Evolutionary conservation across 495 filamentous ascomycete genomes (phyloP), one percentile per base, ranked within the genome.

Genomic region (Xylaria grammica): DNA sequence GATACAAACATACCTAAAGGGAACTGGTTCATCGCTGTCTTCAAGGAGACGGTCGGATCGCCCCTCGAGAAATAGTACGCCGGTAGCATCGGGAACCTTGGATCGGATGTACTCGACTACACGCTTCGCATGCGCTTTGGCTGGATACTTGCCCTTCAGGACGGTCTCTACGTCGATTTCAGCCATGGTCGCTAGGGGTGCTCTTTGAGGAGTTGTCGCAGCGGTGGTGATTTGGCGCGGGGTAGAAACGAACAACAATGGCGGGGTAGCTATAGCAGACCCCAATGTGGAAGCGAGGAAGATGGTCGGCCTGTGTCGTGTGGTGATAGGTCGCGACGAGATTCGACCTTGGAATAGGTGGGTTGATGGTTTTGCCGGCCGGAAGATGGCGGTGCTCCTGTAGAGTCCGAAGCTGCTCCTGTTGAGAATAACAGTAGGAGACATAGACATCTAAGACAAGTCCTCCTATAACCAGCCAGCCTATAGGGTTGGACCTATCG

Each of bases 31-130:
- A 70, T 97, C 93, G 73, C 89, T 90, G 77, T 97, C 93, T 74
- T 97, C 91, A 30, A 90, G 81, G 69, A 94, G 72, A 56, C 83
- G 86, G 64, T 88, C 92, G 74, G 88, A 87, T 69, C 93, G 89
- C 45, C 88, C 90, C 81, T 98, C 93, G 54, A 99, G 85, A 75
- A 97, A 99, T 46, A 99, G 84, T 4, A 89, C 79, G 19, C 90
- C 89, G 19, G 77, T 85, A 36, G 81, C 81, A 67, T 84, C 78
- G 50, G 87, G 85, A 24, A 85, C 75, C 69, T 86, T 85, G 50
- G 79, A 74, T 62, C 78, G 81, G 62, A 98, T 89, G 69, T 87
- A 88, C 58, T 91, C 86, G 17, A 86, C 89, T n/a, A 97, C 93
- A 67, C 87, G 87, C 67, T 86, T 84, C 44, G 90, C 91, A 77